A percentile compares a stretch with the other conserved stretches of the same genome.
Conservation (phyloP, 495 filamentous ascomycete species). For the Chaetomium fimeti region DNA sequence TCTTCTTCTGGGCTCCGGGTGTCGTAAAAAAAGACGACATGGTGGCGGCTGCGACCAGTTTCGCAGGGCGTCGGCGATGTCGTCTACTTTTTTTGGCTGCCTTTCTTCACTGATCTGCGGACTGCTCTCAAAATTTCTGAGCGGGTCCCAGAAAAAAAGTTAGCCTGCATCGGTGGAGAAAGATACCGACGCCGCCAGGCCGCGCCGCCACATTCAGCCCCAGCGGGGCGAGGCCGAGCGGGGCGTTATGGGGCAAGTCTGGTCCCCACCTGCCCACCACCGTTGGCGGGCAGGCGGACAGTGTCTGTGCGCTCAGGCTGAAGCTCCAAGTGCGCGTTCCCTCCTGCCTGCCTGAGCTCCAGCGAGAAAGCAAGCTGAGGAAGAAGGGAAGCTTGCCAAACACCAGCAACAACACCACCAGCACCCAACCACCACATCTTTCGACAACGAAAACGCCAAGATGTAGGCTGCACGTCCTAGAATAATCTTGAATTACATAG, state of each 20-base stretch:
- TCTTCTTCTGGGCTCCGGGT: slow-evolving; percentile 73
- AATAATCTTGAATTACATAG: too few species aligned
- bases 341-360: slow-evolving; percentile 14
- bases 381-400: slow-evolving; percentile 15
- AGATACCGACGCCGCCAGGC: slow-evolving; percentile 19
- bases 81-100: slow-evolving; percentile 21
- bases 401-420: background rate
- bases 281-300: slow-evolving; percentile 5
- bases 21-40: slow-evolving; percentile 90
- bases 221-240: background rate
- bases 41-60: slow-evolving; percentile 26
- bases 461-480: slow-evolving; percentile 20
- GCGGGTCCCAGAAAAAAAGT: slow-evolving; percentile 28
- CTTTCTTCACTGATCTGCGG: slow-evolving; percentile 13
- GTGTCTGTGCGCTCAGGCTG: slow-evolving; percentile 16
- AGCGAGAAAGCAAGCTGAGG: slow-evolving; percentile 28
- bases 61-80: slow-evolving; percentile 16
- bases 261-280: slow-evolving; percentile 2
- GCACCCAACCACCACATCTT: slow-evolving; percentile 8
- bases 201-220: slow-evolving; percentile 21
- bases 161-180: slow-evolving; percentile 31
- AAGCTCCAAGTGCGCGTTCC: slow-evolving; percentile 24
- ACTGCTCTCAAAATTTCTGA: slow-evolving; percentile 30
- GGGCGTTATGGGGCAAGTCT: slow-evolving; percentile 6
- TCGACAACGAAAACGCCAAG: slow-evolving; percentile 13